These are phyloP conservation scores for Lasiosphaeria hispida DNA, from an alignment of 495 filamentous ascomycete genomes.

Conservation along the genomic window DNA sequence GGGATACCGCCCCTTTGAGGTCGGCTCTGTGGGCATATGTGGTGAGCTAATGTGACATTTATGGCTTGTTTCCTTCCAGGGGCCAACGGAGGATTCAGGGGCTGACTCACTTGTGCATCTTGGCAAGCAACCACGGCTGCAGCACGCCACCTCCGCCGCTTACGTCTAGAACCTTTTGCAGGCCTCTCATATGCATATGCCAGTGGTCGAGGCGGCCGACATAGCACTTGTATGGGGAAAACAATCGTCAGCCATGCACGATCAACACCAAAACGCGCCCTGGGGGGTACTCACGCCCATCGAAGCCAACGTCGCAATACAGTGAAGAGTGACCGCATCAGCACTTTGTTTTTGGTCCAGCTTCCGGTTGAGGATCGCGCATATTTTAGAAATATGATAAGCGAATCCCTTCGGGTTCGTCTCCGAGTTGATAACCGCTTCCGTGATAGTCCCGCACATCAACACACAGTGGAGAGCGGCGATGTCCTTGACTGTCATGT, in stretches of 20 bases:
- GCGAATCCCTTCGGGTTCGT: slow-evolving; percentile 18
- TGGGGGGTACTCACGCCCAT: slow-evolving; percentile 22
- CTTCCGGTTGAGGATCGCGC: slow-evolving; percentile 29
- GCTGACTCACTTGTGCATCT: slow-evolving; percentile 25
- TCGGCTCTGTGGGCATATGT: slow-evolving; percentile 21
- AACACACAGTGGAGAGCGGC: slow-evolving; percentile 28
- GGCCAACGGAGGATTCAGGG: neutral
- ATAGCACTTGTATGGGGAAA: slow-evolving; percentile 19
- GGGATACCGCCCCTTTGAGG: slow-evolving; percentile 26
- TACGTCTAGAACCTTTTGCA: slow-evolving; percentile 27
- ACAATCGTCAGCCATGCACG: neutral
- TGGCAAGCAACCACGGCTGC: slow-evolving; percentile 15
- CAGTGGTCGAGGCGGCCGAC: slow-evolving; percentile 32
- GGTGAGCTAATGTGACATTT: neutral
- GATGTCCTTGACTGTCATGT: slow-evolving; percentile 14
- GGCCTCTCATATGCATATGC: slow-evolving; percentile 32
- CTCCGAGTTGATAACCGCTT: slow-evolving; percentile 14
- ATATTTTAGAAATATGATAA: slow-evolving; percentile 31
- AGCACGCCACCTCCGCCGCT: slow-evolving; percentile 19
- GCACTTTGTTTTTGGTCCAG: slow-evolving; percentile 20
- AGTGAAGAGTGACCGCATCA: slow-evolving; percentile 24
- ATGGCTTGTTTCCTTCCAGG: neutral
- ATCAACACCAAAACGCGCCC: neutral
- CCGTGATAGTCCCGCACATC: slow-evolving; percentile 27
- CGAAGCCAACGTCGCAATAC: slow-evolving; percentile 27